Evolutionary conservation across 2,329 filamentous ascomycete genomes (phyloP).

Genomic region (Fonsecaea multimorphosa): DNA sequence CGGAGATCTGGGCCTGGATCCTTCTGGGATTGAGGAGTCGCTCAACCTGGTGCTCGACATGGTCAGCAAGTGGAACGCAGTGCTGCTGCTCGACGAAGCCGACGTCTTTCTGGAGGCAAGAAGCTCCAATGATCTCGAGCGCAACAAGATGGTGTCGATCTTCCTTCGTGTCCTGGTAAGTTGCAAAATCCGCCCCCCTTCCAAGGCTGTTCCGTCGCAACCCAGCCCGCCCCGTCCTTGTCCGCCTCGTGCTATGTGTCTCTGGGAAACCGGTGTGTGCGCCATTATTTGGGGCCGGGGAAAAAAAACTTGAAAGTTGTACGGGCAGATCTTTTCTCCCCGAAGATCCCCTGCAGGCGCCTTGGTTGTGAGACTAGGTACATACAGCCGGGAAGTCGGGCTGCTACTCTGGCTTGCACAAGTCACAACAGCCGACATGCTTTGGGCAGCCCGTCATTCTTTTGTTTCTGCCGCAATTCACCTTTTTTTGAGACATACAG

Average conservation of each 20-base stretch:
- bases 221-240: neutral
- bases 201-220: neutral
- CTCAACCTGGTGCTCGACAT: conserved; percentile 55
- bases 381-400: neutral
- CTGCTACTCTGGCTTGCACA: neutral
- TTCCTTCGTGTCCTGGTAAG: conserved; percentile 38
- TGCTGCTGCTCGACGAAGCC: conserved; percentile 59
- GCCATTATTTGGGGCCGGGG: neutral
- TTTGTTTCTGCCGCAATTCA: neutral
- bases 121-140: conserved; percentile 48
- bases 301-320: conserved; percentile 1
- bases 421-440: neutral
- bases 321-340: neutral
- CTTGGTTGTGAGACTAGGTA: neutral
- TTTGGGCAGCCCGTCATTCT: too few species aligned
- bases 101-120: conserved; percentile 53
- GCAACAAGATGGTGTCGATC: conserved; percentile 54
- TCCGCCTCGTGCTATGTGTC: neutral
- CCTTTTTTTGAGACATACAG: conserved; percentile 21
- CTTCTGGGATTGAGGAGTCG: conserved; percentile 51
- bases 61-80: conserved; percentile 58
- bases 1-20: conserved; percentile 57
- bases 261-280: neutral
- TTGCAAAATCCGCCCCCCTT: conserved; percentile 8
- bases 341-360: neutral